A percentile compares a stretch with the other conserved stretches of the same genome.
phyloP scores from a whole-genome alignment of 805 yeast species.

The Metschnikowia hibisci region DNA sequence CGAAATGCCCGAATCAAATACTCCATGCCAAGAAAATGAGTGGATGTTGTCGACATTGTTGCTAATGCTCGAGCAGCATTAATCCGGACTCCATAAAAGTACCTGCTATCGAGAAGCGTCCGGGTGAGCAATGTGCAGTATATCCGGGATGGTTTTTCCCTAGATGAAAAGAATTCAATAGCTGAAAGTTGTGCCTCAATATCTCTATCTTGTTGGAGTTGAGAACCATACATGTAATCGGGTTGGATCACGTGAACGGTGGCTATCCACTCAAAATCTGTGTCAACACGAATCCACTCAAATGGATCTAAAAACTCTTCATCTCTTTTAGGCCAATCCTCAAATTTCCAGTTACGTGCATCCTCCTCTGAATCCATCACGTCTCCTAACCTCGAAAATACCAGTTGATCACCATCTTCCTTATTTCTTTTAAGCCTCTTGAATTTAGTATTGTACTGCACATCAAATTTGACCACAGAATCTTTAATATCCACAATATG shows the following conservation, averaged over 20 bases:
- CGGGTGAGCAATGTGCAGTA: slow-evolving; percentile 76
- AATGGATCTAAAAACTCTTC: slow-evolving; percentile 83
- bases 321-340: slow-evolving; percentile 66
- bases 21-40: slow-evolving; percentile 65
- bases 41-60: slow-evolving; percentile 54
- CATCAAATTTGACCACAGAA: slow-evolving; percentile 78
- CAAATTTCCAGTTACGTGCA: slow-evolving; percentile 63
- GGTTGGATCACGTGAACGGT: slow-evolving; percentile 78
- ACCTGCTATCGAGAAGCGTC: slow-evolving; percentile 78
- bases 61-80: slow-evolving; percentile 84
- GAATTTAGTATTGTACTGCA: slow-evolving; percentile 92
- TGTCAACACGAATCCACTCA: slow-evolving; percentile 97
- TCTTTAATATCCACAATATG: slow-evolving; percentile 93
- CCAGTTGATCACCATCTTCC: slow-evolving; percentile 37
- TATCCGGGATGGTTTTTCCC: slow-evolving; percentile 52
- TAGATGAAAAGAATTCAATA: slow-evolving; percentile 62
- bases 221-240: slow-evolving; percentile 92
- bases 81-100: slow-evolving; percentile 82
- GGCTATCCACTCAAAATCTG: slow-evolving; percentile 96
- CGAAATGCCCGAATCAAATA: slow-evolving; percentile 71
- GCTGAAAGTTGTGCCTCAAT: slow-evolving; percentile 94
- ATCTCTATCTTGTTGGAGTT: slow-evolving; percentile 89
- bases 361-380: slow-evolving; percentile 62
- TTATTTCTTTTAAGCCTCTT: slow-evolving; percentile 68
- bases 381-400: slow-evolving; percentile 67